These are phyloP conservation scores for Erodium chrysanthum DNA, from an alignment of 441 rosid genomes.

Conservation along the genomic window DNA sequence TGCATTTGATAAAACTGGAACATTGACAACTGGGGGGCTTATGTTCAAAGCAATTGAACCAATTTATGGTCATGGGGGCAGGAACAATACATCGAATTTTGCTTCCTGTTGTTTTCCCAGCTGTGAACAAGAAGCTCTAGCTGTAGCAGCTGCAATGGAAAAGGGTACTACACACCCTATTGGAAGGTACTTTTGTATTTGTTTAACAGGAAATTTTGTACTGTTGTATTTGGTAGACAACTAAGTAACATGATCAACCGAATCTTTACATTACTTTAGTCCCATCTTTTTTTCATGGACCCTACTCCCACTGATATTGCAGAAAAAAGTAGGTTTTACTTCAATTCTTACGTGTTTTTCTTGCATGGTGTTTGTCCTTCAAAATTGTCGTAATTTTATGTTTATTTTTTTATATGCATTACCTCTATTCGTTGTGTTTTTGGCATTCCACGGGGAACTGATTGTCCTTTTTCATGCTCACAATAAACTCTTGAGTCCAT, in stretches of 20 bases:
- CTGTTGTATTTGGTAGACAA: not conserved
- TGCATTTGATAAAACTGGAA: conserved; percentile 96
- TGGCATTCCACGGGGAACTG: not conserved
- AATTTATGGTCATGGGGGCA: conserved; percentile 54
- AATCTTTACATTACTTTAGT: not conserved
- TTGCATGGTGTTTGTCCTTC: not conserved
- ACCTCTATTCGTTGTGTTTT: not conserved
- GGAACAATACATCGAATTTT: conserved; percentile 23
- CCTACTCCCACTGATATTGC: not conserved
- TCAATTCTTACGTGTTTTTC: not conserved
- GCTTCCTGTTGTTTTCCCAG: conserved; percentile 60
- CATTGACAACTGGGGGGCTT: conserved; percentile 88
- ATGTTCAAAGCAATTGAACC: conserved; percentile 85
- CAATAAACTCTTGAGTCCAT: not conserved
- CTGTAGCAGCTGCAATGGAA: conserved; percentile 94
- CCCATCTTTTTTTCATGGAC: not conserved
- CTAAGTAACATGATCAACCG: not conserved
- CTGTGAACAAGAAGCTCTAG: conserved; percentile 92
- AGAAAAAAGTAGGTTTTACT: not conserved
- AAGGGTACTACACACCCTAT: conserved; percentile 96
- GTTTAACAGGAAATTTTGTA: not conserved
- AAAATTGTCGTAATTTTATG: not conserved
- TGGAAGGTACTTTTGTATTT: conserved; percentile 47
- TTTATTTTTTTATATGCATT: not conserved
- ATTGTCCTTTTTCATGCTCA: not conserved